Percentiles rank a stretch among this genome's conserved stretches.
Conservation (phyloP, 2,329 filamentous ascomycete species). For the Verticillium nubilum region DNA sequence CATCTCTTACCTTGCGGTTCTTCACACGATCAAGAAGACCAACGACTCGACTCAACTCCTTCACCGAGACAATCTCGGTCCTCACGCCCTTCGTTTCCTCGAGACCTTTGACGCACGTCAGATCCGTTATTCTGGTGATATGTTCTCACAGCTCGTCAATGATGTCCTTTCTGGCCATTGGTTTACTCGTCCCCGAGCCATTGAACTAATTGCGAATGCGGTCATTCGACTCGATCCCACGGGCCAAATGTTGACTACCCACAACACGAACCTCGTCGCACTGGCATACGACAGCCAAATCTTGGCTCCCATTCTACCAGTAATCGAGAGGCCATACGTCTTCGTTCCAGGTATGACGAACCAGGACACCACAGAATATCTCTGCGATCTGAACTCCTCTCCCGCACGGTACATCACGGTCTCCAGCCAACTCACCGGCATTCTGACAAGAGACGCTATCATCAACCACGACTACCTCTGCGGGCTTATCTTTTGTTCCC, state of each 20-base stretch:
- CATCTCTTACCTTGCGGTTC: constrained; percentile 43
- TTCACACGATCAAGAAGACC: constrained; percentile 31
- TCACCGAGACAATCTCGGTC: constrained; percentile 23
- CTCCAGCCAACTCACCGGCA: constrained; percentile 50
- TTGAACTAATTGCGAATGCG: constrained; percentile 41
- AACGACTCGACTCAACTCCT: neutral
- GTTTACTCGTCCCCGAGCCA: constrained; percentile 37
- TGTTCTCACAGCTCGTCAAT: constrained; percentile 39
- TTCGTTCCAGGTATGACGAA: constrained; percentile 51
- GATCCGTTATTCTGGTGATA: constrained; percentile 42
- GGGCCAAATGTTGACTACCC: constrained; percentile 59
- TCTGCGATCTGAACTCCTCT: constrained; percentile 40
- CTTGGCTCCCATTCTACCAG: constrained; percentile 49
- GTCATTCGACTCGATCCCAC: constrained; percentile 63
- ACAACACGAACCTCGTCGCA: constrained; percentile 52
- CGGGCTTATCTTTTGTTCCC: constrained; percentile 59
- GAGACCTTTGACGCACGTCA: constrained; percentile 44
- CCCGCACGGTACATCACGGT: constrained; percentile 54
- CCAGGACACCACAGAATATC: constrained; percentile 26
- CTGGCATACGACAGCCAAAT: constrained; percentile 51
- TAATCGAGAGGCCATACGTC: constrained; percentile 61
- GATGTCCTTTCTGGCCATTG: constrained; percentile 30
- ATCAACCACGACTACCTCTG: constrained; percentile 63
- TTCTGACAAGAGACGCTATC: constrained; percentile 46
- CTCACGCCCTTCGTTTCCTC: constrained; percentile 39